Evolutionary conservation across 1,139 yeast species (phyloP).

Genomic region (Dujonia santamariae): DNA sequence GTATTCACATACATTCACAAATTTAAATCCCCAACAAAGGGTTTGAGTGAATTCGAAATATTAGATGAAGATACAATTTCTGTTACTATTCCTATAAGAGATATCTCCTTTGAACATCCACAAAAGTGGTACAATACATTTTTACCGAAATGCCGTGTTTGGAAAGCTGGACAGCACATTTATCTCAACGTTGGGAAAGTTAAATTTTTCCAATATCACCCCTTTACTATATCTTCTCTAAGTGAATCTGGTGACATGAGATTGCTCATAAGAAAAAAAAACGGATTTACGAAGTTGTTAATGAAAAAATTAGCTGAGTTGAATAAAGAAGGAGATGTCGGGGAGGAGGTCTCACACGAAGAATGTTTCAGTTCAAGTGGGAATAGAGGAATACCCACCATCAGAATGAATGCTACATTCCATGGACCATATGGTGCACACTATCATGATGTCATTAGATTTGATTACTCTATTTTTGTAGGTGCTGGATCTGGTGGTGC

Average conservation of each 20-base stretch:
- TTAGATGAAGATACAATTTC: slow-evolving; percentile 42
- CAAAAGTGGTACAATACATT: slow-evolving; percentile 30
- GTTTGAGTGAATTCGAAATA: slow-evolving; percentile 35
- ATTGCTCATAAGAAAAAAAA: slow-evolving; percentile 35
- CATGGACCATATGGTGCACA: slow-evolving; percentile 47
- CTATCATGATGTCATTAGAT: slow-evolving; percentile 38
- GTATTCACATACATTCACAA: slow-evolving; percentile 31
- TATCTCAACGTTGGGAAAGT: slow-evolving; percentile 38
- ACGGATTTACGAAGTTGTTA: slow-evolving; percentile 44
- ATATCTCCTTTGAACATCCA: slow-evolving; percentile 15
- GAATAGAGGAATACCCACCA: not conserved
- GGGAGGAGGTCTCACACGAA: not conserved
- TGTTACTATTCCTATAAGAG: slow-evolving; percentile 33
- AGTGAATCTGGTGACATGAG: slow-evolving; percentile 36
- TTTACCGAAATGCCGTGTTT: slow-evolving; percentile 37
- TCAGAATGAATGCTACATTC: slow-evolving; percentile 28
- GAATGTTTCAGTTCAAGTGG: not conserved
- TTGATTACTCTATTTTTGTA: slow-evolving; percentile 39
- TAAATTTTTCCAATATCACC: slow-evolving; percentile 40
- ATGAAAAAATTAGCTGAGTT: slow-evolving; percentile 21
- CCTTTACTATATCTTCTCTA: slow-evolving; percentile 44
- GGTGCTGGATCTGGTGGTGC: slow-evolving; percentile 49
- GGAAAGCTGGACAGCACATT: slow-evolving; percentile 51
- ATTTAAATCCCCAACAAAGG: slow-evolving; percentile 36
- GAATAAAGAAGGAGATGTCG: slow-evolving; percentile 13